These are phyloP conservation scores for Reticulascus tulasneorum DNA, from an alignment of 2,329 filamentous ascomycete genomes.

Conservation along the genomic window DNA sequence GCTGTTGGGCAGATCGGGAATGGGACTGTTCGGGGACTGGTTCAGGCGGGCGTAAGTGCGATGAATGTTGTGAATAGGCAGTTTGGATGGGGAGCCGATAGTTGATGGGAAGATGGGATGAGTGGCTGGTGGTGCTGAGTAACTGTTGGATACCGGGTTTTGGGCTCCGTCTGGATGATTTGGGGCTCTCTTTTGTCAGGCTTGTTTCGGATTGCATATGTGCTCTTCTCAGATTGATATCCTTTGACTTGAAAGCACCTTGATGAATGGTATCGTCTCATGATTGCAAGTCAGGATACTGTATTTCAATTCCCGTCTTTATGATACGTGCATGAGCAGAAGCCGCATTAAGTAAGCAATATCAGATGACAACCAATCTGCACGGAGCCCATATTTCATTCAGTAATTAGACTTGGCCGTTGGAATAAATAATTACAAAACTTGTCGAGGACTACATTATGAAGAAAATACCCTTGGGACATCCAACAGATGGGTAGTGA, in stretches of 20 bases:
- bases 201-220: not conserved
- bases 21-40: slow-evolving; percentile 35
- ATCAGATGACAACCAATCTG: too few species aligned
- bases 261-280: not conserved
- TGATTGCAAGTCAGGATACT: not conserved
- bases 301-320: slow-evolving; percentile 1
- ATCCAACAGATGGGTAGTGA: too few species aligned
- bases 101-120: slow-evolving; percentile 1
- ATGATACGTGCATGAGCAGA: too few species aligned
- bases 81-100: slow-evolving; percentile 46
- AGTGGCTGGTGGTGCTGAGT: not conserved
- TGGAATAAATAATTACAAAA: slow-evolving; percentile 2
- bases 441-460: not conserved
- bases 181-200: too few species aligned
- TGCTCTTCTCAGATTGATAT: not conserved
- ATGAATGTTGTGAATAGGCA: slow-evolving; percentile 51
- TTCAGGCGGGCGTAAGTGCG: slow-evolving; percentile 45
- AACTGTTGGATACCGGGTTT: not conserved
- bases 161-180: too few species aligned
- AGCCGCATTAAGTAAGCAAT: too few species aligned
- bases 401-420: too few species aligned
- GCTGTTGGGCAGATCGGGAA: slow-evolving; percentile 29
- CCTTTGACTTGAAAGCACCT: not conserved
- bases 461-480: not conserved
- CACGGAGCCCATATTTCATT: too few species aligned